Base-by-base conservation (phyloP, 1,284 basidiomycete genomes). In the Sporisorium graminicola region DNA sequence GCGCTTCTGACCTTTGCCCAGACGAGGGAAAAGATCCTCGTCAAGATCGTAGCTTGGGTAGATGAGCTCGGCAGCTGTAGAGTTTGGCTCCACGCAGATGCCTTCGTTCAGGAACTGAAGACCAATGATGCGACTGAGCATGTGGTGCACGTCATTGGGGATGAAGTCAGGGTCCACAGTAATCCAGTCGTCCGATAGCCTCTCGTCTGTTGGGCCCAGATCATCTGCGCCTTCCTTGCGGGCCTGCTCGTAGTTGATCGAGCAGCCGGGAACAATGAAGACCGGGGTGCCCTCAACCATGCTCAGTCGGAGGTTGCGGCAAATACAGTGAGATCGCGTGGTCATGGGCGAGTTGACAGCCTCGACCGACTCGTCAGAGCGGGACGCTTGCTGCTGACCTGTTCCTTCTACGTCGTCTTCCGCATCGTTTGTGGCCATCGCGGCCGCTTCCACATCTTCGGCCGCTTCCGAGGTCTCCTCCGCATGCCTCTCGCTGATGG, bases 251-350 rank as follows among this genome's bases (percentile, higher is more conserved):
- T 73, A 58, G 33, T 64, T 62, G 58, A 78, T 72, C 6, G 76
- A 75, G 63, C 76, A 78, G 29, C 70, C 65, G 2, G 76, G 76
- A 18, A 76, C 76, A 14, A 78, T 59, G 27, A 78, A 78, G 24
- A 65, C 66, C 4, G 76, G 76, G 5, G 33, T 42, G 18, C 66
- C 63, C 27, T 63, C 49, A 7, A 78, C 29, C 26, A 51, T 54
- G 24, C 26, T 47, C 47, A 78, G 24, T 6, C 65, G 52, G 9
- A 78, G 65, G 13, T 46, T 49, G 42, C 62, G 73, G 22, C 58
- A 78, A 46, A 73, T 47, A 47, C 65, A 73, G 43, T 67, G 70
- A 33, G 59, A 63, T 1, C 69, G 74, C 13, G 66, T 73, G 35
- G 50, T 73, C n/a, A 71, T 76, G 18, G 53, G 60, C 66, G 58